phyloP scores from a whole-genome alignment of 768 basidiomycete species.

The Tylopilus felleus region DNA sequence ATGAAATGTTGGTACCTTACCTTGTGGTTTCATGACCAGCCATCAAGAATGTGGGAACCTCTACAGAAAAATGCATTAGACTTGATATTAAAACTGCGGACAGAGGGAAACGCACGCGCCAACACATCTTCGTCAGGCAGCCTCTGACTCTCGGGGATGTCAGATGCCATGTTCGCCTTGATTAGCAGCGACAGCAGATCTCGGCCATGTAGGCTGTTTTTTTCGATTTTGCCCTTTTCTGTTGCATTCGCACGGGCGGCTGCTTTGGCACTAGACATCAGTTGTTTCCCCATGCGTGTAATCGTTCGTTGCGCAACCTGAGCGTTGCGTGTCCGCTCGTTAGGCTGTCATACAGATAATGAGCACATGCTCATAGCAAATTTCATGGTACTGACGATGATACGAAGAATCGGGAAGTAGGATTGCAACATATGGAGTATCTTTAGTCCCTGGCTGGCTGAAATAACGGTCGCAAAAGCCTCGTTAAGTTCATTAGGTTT shows the following conservation, averaged over 20 bases:
- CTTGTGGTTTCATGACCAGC: slow-evolving; percentile 61
- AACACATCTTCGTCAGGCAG: too few species aligned
- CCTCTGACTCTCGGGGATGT: too few species aligned
- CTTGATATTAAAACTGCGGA: too few species aligned
- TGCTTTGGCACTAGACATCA: slow-evolving; percentile 49
- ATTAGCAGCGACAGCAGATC: too few species aligned
- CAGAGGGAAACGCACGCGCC: too few species aligned
- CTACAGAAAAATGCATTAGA: too few species aligned
- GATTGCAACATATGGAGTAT: slow-evolving; percentile 33
- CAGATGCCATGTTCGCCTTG: too few species aligned
- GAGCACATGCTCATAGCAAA: background rate
- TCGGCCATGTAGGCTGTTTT: too few species aligned
- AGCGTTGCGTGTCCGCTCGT: slow-evolving; percentile 12
- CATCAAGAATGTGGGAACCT: slow-evolving; percentile 34
- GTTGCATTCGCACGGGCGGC: slow-evolving; percentile 25
- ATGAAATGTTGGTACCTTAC: slow-evolving; percentile 28
- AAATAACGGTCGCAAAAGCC: slow-evolving; percentile 31
- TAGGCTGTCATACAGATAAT: slow-evolving; percentile 19
- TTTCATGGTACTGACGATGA: slow-evolving; percentile 33
- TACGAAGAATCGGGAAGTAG: slow-evolving; percentile 37
- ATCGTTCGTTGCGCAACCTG: slow-evolving; percentile 40
- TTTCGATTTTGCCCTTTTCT: too few species aligned
- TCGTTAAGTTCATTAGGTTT: slow-evolving; percentile 31
- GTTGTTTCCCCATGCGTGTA: slow-evolving; percentile 45
- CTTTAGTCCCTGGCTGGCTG: background rate